A percentile compares a stretch with the other conserved stretches of the same genome.
These are phyloP conservation scores for Beta macrorhiza DNA, from an alignment of 179 eudicot genomes.

Conservation along the genomic window DNA sequence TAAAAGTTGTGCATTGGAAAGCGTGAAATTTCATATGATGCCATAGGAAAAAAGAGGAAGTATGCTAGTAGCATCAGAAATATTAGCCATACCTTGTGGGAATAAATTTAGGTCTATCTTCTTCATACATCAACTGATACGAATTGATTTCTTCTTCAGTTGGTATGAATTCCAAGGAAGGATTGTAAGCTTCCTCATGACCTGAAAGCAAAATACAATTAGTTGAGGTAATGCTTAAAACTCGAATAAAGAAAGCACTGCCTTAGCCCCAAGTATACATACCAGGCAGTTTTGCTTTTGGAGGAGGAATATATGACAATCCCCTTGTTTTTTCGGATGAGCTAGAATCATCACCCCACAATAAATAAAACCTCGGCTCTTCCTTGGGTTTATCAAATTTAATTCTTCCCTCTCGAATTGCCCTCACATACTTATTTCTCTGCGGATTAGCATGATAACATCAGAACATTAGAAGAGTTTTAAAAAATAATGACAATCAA, in stretches of 20 bases:
- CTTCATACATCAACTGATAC: slow-evolving; percentile 83
- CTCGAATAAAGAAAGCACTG: background rate
- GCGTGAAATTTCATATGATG: too few relatives aligned
- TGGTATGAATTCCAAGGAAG: slow-evolving; percentile 84
- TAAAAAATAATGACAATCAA: slow-evolving; percentile 16
- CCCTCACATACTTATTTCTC: slow-evolving; percentile 65
- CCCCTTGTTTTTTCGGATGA: slow-evolving; percentile 61
- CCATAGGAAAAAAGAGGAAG: too few relatives aligned
- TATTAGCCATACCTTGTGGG: slow-evolving; percentile 59
- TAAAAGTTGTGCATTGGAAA: too few relatives aligned
- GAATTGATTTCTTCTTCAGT: slow-evolving; percentile 87
- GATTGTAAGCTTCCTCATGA: slow-evolving; percentile 92
- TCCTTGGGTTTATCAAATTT: slow-evolving; percentile 87
- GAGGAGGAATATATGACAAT: slow-evolving; percentile 84
- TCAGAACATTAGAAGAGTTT: background rate
- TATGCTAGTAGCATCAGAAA: background rate
- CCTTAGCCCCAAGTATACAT: background rate
- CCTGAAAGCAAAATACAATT: slow-evolving; percentile 41
- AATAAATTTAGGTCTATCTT: slow-evolving; percentile 90
- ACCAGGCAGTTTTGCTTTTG: slow-evolving; percentile 91
- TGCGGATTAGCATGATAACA: slow-evolving; percentile 28
- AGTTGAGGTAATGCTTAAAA: background rate
- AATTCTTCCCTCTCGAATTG: slow-evolving; percentile 80
- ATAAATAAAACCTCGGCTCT: slow-evolving; percentile 47
- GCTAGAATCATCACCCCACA: slow-evolving; percentile 85